phyloP scores from a whole-genome alignment of 345 rosid species.

The Theobroma cacao region DNA sequence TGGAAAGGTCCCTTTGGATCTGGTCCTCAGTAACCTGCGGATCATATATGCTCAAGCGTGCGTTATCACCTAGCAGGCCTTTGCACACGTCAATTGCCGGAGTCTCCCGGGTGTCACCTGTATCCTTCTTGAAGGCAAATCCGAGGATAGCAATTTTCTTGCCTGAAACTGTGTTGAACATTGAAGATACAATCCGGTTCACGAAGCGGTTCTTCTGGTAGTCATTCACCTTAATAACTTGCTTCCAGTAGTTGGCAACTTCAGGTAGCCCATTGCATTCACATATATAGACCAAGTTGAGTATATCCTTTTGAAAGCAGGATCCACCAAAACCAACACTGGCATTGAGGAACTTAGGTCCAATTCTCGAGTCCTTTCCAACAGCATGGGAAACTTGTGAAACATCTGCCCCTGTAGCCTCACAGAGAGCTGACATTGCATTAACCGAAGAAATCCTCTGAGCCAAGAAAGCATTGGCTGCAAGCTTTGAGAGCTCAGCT shows the following conservation, averaged over 20 bases:
- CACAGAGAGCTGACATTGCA: slow-evolving; percentile 86
- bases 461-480: slow-evolving; percentile 86
- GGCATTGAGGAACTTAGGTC: slow-evolving; percentile 72
- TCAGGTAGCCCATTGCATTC: slow-evolving; percentile 80
- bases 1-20: slow-evolving; percentile 60
- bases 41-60: slow-evolving; percentile 67
- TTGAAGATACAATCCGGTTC: slow-evolving; percentile 70
- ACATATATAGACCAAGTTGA: slow-evolving; percentile 71
- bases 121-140: slow-evolving; percentile 87
- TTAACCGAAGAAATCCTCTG: slow-evolving; percentile 84
- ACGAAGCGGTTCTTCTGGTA: slow-evolving; percentile 76
- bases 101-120: slow-evolving; percentile 82
- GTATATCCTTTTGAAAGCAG: slow-evolving; percentile 81
- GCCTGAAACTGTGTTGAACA: slow-evolving; percentile 73
- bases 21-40: slow-evolving; percentile 78
- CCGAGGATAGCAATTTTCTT: slow-evolving; percentile 83
- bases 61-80: slow-evolving; percentile 70
- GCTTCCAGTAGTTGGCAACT: slow-evolving; percentile 80
- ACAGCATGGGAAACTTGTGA: slow-evolving; percentile 64
- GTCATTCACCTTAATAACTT: slow-evolving; percentile 76
- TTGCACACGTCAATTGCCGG: slow-evolving; percentile 85
- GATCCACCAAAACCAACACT: slow-evolving; percentile 93
- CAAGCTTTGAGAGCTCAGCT: slow-evolving; percentile 88
- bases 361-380: slow-evolving; percentile 75
- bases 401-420: slow-evolving; percentile 82